Evolutionary conservation across 331 rosid genomes (phyloP).

Genomic region (Saraca asoca): DNA sequence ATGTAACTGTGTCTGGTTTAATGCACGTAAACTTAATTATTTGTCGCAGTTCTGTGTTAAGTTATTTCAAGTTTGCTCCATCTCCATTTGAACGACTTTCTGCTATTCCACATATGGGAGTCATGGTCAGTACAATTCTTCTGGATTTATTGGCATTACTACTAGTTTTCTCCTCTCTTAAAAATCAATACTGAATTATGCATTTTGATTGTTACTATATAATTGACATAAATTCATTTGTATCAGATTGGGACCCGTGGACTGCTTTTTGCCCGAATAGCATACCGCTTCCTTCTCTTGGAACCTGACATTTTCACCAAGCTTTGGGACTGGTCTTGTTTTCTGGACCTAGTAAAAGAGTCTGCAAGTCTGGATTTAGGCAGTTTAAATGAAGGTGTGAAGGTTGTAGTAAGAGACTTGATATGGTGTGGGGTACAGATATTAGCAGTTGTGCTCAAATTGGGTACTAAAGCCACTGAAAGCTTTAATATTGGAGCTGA

Average conservation of each 20-base stretch:
- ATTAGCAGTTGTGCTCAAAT: slow-evolving; percentile 53
- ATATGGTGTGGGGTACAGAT: slow-evolving; percentile 73
- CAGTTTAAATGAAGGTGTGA: slow-evolving; percentile 4
- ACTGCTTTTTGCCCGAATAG: slow-evolving; percentile 53
- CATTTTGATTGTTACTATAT: slow-evolving; percentile 3
- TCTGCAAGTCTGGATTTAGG: slow-evolving; percentile 28
- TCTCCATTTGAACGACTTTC: slow-evolving; percentile 76
- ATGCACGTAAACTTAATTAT: slow-evolving; percentile 15
- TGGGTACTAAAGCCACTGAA: slow-evolving; percentile 49
- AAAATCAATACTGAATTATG: background rate
- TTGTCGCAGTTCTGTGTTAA: slow-evolving; percentile 64
- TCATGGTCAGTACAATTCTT: slow-evolving; percentile 46
- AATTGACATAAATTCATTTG: slow-evolving; percentile 4
- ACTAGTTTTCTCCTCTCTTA: background rate
- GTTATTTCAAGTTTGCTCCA: slow-evolving; percentile 76
- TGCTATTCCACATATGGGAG: slow-evolving; percentile 26
- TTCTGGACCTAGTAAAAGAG: slow-evolving; percentile 50
- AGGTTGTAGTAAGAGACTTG: slow-evolving; percentile 44
- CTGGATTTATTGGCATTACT: background rate
- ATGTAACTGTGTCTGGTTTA: background rate
- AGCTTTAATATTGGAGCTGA: slow-evolving; percentile 48
- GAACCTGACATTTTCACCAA: slow-evolving; percentile 59
- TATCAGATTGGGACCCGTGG: slow-evolving; percentile 47
- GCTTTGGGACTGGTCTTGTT: slow-evolving; percentile 86
- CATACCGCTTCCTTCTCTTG: slow-evolving; percentile 68